Percentiles rank a stretch among this genome's conserved stretches.
Evolutionary conservation across 2,329 filamentous ascomycete genomes (phyloP).

Genomic region (Diaporthe sp.): DNA sequence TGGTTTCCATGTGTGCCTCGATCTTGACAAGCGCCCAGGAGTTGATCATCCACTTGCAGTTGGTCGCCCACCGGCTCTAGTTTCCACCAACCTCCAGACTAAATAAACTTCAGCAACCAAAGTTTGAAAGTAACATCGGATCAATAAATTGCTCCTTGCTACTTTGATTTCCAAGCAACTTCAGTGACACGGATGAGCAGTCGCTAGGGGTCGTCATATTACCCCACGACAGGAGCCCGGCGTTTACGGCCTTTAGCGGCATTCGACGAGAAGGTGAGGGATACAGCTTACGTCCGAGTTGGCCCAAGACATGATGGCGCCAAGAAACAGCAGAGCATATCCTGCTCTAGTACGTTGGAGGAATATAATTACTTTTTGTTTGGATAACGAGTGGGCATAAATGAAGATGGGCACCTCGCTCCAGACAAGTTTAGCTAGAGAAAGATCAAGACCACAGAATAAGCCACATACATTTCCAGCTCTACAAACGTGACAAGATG

Average conservation of each 20-base stretch:
- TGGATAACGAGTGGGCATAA: not conserved
- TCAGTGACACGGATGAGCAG: not conserved
- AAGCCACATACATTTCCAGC: not conserved
- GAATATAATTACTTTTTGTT: not conserved
- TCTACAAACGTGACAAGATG: conserved; percentile 13
- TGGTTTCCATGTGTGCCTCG: not conserved
- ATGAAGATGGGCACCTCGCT: not conserved
- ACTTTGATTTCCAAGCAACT: not conserved
- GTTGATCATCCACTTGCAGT: not conserved
- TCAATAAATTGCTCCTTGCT: not conserved
- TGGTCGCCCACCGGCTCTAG: not conserved
- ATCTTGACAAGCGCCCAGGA: not conserved
- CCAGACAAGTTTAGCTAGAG: not conserved
- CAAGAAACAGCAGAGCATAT: not conserved
- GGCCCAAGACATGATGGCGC: conserved; percentile 3
- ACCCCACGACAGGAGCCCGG: not conserved
- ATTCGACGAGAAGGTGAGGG: not conserved
- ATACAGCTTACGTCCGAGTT: conserved; percentile 7
- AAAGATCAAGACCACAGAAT: not conserved
- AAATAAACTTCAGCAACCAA: not conserved
- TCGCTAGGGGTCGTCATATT: not conserved
- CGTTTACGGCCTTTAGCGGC: conserved; percentile 33
- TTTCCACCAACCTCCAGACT: not conserved
- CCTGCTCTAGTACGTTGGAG: not conserved
- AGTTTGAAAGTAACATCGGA: not conserved